These are phyloP conservation scores for Caryopteris hybrid DNA, from an alignment of 305 asterid genomes.

Conservation along the genomic window DNA sequence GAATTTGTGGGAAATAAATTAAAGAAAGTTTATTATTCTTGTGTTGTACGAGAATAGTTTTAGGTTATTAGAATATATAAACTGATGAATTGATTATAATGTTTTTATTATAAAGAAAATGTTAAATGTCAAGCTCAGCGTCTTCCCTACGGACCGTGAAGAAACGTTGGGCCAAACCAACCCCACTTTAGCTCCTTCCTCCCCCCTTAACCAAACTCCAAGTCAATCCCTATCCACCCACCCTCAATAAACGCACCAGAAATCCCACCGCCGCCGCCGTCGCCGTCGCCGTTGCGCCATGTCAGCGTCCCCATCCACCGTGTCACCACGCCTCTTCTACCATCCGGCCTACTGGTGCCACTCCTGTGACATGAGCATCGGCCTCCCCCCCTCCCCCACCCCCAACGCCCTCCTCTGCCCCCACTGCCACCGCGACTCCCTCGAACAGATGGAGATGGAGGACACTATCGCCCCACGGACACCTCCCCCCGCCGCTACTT, in stretches of 20 bases:
- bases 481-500: slow-evolving; percentile 23
- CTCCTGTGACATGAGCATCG: slow-evolving; percentile 87
- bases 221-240: slow-evolving; percentile 21
- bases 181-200: slow-evolving; percentile 13
- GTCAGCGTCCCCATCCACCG: slow-evolving; percentile 41
- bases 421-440: slow-evolving; percentile 78
- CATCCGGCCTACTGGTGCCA: slow-evolving; percentile 88
- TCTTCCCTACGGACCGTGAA: slow-evolving; percentile 15
- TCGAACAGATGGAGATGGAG: slow-evolving; percentile 61
- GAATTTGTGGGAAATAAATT: too few species aligned
- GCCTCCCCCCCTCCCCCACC: slow-evolving; percentile 60
- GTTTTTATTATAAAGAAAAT: neutral
- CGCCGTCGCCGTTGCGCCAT: slow-evolving; percentile 22
- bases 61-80: too few species aligned
- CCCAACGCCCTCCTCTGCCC: slow-evolving; percentile 76
- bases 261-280: slow-evolving; percentile 25
- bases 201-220: neutral
- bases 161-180: slow-evolving; percentile 4
- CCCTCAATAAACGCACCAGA: neutral
- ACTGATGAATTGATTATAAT: too few species aligned
- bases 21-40: too few species aligned
- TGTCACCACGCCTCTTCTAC: slow-evolving; percentile 45
- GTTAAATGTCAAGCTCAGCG: slow-evolving; percentile 17
- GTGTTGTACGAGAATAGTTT: too few species aligned
- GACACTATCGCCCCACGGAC: slow-evolving; percentile 30